A percentile compares a stretch with the other conserved stretches of the same genome.
phyloP scores from a whole-genome alignment of 805 yeast species.

The Candida yuanshanica region DNA sequence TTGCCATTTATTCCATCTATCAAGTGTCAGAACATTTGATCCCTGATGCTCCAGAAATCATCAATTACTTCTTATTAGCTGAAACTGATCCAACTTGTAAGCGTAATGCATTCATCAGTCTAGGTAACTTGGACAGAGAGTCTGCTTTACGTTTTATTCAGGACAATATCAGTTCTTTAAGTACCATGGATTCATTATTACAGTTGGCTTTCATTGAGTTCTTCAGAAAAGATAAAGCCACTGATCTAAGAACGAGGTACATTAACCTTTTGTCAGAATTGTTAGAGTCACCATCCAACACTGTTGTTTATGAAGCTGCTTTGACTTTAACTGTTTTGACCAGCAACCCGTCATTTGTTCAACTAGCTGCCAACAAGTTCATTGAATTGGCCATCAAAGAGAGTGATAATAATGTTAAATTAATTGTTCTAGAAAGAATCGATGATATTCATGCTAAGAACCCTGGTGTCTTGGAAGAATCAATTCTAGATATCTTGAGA shows the following conservation, averaged over 20 bases:
- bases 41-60: conserved; percentile 92
- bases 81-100: conserved; percentile 93
- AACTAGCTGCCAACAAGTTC: conserved; percentile 78
- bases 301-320: conserved; percentile 90
- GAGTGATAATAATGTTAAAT: conserved; percentile 91
- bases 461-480: conserved; percentile 80
- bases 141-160: conserved; percentile 80
- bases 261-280: conserved; percentile 66
- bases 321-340: conserved; percentile 64
- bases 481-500: conserved; percentile 79
- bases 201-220: conserved; percentile 91
- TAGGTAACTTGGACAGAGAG: conserved; percentile 77
- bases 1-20: conserved; percentile 80
- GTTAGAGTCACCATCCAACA: conserved; percentile 58
- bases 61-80: conserved; percentile 62
- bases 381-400: conserved; percentile 87
- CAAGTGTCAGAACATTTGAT: conserved; percentile 78
- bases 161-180: conserved; percentile 54
- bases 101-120: conserved; percentile 89
- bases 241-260: conserved; percentile 66
- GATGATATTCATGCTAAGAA: conserved; percentile 64
- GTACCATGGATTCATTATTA: conserved; percentile 69
- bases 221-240: conserved; percentile 70
- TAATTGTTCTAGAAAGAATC: conserved; percentile 85
- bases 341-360: conserved; percentile 56